These are phyloP conservation scores for Mortierella polycephala DNA, from an alignment of 371 early-diverging fungal species.

Conservation along the genomic window DNA sequence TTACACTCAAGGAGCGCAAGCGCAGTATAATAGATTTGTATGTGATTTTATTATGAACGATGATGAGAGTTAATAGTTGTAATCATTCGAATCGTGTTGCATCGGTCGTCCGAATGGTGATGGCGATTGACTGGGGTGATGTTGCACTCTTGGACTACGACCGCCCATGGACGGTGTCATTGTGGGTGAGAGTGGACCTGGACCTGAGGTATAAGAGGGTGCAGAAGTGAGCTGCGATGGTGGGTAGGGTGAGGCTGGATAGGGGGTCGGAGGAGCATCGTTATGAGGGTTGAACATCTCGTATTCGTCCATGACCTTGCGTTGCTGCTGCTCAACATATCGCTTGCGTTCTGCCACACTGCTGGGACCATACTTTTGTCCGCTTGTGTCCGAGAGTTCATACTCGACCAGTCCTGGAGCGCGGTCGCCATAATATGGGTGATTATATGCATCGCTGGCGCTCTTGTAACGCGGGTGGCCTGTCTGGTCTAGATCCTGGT, in stretches of 20 bases:
- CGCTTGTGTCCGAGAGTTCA: constrained; percentile 49
- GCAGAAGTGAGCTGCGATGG: constrained; percentile 27
- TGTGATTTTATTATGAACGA: no score
- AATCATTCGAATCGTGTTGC: constrained; percentile 27
- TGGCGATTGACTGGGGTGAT: constrained; percentile 23
- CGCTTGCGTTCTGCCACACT: constrained; percentile 49
- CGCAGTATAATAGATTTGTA: no score
- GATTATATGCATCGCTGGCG: constrained; percentile 42
- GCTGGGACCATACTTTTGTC: constrained; percentile 45
- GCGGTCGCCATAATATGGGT: constrained; percentile 46
- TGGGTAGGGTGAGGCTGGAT: constrained; percentile 48
- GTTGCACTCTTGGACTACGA: constrained; percentile 37
- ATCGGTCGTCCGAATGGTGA: constrained; percentile 25
- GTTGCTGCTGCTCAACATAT: constrained; percentile 53
- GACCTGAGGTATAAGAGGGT: constrained; percentile 37
- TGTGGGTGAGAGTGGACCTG: constrained; percentile 14
- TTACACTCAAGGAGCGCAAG: no score
- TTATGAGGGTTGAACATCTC: constrained; percentile 51
- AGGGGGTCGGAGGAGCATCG: constrained; percentile 40
- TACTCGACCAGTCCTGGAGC: constrained; percentile 45
- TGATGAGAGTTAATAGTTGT: constrained; percentile 19
- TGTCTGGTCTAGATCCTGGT: constrained; percentile 49
- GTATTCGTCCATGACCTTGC: constrained; percentile 55
- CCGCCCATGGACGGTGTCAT: constrained; percentile 52
- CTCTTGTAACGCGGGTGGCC: constrained; percentile 51